Conservation (phyloP, 805 yeast species). For the Tetrapisispora pingtungensis region DNA sequence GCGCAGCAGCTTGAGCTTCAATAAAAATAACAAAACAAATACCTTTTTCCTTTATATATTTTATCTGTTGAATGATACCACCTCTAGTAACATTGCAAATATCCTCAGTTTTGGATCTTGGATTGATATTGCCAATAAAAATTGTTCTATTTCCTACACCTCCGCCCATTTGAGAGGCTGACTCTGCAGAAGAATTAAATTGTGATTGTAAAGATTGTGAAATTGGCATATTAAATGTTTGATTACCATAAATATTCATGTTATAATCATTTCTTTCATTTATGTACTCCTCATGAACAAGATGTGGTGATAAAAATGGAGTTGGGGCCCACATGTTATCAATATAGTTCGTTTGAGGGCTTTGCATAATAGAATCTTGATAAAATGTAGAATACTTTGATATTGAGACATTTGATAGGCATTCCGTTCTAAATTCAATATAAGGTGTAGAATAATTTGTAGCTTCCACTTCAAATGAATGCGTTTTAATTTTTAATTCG, state of each 20-base stretch:
- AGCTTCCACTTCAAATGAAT: not conserved
- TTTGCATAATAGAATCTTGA: not conserved
- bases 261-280: not conserved
- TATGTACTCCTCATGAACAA: not conserved
- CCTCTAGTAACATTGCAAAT: constrained; percentile 70
- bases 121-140: constrained; percentile 57
- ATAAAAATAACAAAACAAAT: constrained; percentile 64
- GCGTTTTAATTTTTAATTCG: not conserved
- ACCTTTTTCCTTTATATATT: constrained; percentile 40
- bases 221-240: constrained; percentile 11
- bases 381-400: not conserved
- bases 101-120: constrained; percentile 57
- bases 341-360: not conserved
- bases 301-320: not conserved
- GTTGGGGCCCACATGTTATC: not conserved
- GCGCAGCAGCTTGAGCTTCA: constrained; percentile 53
- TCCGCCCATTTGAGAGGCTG: constrained; percentile 25
- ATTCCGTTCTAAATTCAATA: not conserved
- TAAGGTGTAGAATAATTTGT: not conserved
- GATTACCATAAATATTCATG: not conserved
- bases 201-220: constrained; percentile 25
- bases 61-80: constrained; percentile 58
- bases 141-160: constrained; percentile 53
- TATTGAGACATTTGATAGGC: not conserved
- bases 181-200: constrained; percentile 20